Base-by-base conservation (phyloP, 139 green algal genomes). In the Chlorella ohadii region DNA sequence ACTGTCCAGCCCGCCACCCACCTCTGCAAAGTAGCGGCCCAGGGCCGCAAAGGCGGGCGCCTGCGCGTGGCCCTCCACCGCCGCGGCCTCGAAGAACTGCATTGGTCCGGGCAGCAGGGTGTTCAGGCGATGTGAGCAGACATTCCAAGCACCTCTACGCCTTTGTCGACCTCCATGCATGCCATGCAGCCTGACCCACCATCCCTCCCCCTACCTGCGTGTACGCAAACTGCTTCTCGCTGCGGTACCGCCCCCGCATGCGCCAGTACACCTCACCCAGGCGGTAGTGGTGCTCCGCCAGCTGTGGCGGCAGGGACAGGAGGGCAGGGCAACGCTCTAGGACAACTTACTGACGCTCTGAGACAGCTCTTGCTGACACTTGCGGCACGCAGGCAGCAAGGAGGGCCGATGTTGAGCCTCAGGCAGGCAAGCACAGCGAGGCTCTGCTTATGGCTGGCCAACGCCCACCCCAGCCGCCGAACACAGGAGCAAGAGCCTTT, bases 1-100 rank as follows among this genome's bases (percentile, higher is more conserved):
- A n/a, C n/a, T n/a, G n/a, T n/a, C 65, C 65, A 28, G 4, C 25
- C 31, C 3, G 9, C 65, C 33, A 44, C 68, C 7, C 44, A 93
- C 85, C 51, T 92, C 20, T 61, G 82, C 57, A 25, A 70, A 70
- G 78, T 74, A 74, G 64, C 87, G 87, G 13, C 76, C 93, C 61
- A 96, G 84, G 79, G 86, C 91, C 13, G 88, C 82, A 70, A 96
- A 93, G 20, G 93, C 93, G 28, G 79, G 71, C 28, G 89, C 93
- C 91, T 96, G 93, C 36, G 86, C 85, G 61, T 92, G 90, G 28
- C 85, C 85, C 56, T 92, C 88, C 61, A 88, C 79, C 38, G 81
- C 86, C 6, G 91, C 91, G 9, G 91, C 89, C 23, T 91, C 84
- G 27, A 92, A 74, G 65, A 93, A 90, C 55, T 92, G 78, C 85